Percentiles rank a stretch among this genome's conserved stretches.
Evolutionary conservation across 2,329 filamentous ascomycete species (phyloP).

Genomic region (Ophiostoma pallidulum): DNA sequence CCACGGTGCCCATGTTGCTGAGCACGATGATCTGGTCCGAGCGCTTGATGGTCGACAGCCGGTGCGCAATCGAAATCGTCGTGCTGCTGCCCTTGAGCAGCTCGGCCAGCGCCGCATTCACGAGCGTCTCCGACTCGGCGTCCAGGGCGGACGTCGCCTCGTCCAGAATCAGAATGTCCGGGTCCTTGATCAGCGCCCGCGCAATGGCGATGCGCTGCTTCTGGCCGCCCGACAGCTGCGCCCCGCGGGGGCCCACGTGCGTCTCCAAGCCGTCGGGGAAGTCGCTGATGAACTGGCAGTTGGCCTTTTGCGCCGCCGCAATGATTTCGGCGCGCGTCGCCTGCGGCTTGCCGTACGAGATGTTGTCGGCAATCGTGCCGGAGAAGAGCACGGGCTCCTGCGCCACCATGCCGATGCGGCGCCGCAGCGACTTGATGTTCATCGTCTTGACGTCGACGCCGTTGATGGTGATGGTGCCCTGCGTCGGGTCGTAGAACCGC

Average conservation of each 20-base stretch:
- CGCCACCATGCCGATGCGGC: slow-evolving; percentile 88
- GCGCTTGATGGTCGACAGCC: slow-evolving; percentile 91
- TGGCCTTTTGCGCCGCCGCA: slow-evolving; percentile 78
- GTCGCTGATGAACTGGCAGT: slow-evolving; percentile 93
- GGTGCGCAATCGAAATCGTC: slow-evolving; percentile 94
- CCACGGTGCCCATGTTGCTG: slow-evolving; percentile 74
- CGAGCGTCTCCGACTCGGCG: slow-evolving; percentile 91
- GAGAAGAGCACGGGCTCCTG: slow-evolving; percentile 93
- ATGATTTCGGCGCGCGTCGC: slow-evolving; percentile 76
- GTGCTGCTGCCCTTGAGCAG: slow-evolving; percentile 83
- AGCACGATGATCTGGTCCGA: slow-evolving; percentile 93
- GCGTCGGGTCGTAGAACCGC: slow-evolving; percentile 78
- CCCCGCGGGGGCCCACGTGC: slow-evolving; percentile 81
- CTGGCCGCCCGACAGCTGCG: slow-evolving; percentile 89
- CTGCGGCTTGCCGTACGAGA: slow-evolving; percentile 76
- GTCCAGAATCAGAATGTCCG: slow-evolving; percentile 92
- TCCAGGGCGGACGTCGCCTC: slow-evolving; percentile 94
- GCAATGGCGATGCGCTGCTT: slow-evolving; percentile 98
- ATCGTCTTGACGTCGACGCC: slow-evolving; percentile 73
- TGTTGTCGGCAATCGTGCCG: slow-evolving; percentile 77
- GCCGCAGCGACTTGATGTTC: slow-evolving; percentile 86
- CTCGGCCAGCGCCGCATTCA: slow-evolving; percentile 78
- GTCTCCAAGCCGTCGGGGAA: slow-evolving; percentile 95
- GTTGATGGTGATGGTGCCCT: slow-evolving; percentile 71
- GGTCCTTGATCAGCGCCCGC: slow-evolving; percentile 85